Evolutionary conservation across 2,329 filamentous ascomycete species (phyloP), one percentile per base, ranked within the genome.

Genomic region (Ceratocystis colombiana): DNA sequence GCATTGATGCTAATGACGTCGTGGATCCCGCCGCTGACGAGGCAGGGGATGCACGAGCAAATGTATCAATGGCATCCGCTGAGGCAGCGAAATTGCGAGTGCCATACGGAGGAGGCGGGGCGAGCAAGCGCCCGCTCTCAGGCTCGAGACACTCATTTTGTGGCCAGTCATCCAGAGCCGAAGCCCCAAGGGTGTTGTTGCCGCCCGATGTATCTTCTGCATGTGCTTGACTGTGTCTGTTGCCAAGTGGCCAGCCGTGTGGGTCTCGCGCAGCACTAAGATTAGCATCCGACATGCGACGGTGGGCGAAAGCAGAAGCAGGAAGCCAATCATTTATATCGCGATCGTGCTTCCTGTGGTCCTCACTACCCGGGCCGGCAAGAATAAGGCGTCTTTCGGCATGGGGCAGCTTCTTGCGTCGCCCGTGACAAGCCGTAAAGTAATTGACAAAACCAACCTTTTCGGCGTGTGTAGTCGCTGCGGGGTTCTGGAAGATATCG

Each of bases 381-480:
- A 10, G n/a, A 10, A n/a, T 17, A 12, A 8, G 17, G 8, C 10
- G 48, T 28, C 6, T 25, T 25, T 28, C 48, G 6, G 48, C 20
- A 15, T 5, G 12, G 3, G 8, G 4, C 20, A 53, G 48, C 22
- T 53, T 53, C 10, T 53, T 53, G 55, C 15, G 80, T 67, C 84
- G 80, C 2, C 91, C 91, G 8, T 88, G 87, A 70, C 88, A 91
- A n/a, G 88, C 82, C 0, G 91, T 96, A 73, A 93, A 96, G 73
- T 96, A 96, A 73, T 96, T 96, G 67, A 90, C 80, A 71, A 96
- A 96, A 17, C 90, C 82, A 10, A 94, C 83, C 64, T 87, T 79
- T 68, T 1, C 67, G 68, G 12, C 64, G 46, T 41, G 2, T 41
- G 37, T 8, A 12, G 10, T 12, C 37, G 66, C 67, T 33, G 20